These are phyloP conservation scores for Botrytis porri DNA, from an alignment of 2,329 filamentous ascomycete species.

Conservation along the genomic window DNA sequence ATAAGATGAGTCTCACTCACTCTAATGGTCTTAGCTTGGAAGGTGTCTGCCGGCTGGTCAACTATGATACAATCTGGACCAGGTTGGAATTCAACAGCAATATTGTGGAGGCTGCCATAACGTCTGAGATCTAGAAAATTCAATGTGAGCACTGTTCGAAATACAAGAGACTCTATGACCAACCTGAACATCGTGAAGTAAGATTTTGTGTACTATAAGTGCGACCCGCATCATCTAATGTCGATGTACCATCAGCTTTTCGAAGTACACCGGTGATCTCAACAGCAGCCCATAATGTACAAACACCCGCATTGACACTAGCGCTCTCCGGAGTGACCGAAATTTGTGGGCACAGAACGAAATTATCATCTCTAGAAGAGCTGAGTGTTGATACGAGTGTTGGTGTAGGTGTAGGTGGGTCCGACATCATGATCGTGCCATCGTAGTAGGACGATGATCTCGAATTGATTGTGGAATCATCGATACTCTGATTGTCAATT, in stretches of 20 bases:
- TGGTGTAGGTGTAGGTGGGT: neutral
- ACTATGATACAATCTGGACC: slow-evolving; percentile 30
- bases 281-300: slow-evolving; percentile 40
- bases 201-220: slow-evolving; percentile 1
- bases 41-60: slow-evolving; percentile 35
- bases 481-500: slow-evolving; percentile 25
- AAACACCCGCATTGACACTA: slow-evolving; percentile 34
- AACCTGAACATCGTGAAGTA: slow-evolving; percentile 17
- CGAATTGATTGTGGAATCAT: slow-evolving; percentile 26
- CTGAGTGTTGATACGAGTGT: neutral
- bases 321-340: slow-evolving; percentile 36
- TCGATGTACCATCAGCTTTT: slow-evolving; percentile 25
- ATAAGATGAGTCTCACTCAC: slow-evolving; percentile 34
- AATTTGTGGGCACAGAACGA: slow-evolving; percentile 35
- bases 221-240: slow-evolving; percentile 7
- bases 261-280: slow-evolving; percentile 37
- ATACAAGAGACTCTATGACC: neutral
- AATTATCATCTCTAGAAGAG: slow-evolving; percentile 7
- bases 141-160: neutral
- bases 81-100: slow-evolving; percentile 33
- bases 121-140: slow-evolving; percentile 21
- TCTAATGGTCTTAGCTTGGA: slow-evolving; percentile 28
- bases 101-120: slow-evolving; percentile 35
- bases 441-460: slow-evolving; percentile 23
- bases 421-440: slow-evolving; percentile 6